phyloP scores from a whole-genome alignment of 2,329 filamentous ascomycete genomes.

The Sphaerostilbella broomeana region DNA sequence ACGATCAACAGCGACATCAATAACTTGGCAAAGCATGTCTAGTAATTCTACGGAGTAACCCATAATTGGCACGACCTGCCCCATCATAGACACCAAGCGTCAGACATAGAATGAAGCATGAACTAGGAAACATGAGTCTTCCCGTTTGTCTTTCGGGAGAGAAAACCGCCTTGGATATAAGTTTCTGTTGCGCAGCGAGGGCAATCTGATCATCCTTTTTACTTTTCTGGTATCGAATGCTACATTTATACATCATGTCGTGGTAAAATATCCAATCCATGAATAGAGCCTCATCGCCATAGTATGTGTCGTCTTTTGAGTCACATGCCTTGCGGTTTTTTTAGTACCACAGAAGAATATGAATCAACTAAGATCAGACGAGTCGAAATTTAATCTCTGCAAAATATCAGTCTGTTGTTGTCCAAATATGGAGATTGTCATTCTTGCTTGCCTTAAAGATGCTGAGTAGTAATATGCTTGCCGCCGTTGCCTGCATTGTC shows the following conservation, averaged over 20 bases:
- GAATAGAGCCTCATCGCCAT: conserved; percentile 8
- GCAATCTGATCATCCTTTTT: conserved; percentile 4
- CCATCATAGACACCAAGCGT: too few relatives aligned
- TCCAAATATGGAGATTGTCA: neutral
- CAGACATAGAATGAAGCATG: too few relatives aligned
- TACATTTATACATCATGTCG: conserved; percentile 13
- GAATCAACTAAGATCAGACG: conserved; percentile 10
- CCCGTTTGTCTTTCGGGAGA: conserved; percentile 11
- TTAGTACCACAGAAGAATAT: conserved; percentile 13
- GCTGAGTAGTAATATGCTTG: conserved; percentile 9
- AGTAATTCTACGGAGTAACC: conserved; percentile 11
- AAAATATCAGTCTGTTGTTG: neutral
- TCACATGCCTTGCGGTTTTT: conserved; percentile 5
- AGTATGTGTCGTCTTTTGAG: conserved; percentile 1
- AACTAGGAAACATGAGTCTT: neutral
- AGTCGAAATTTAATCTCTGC: conserved; percentile 13
- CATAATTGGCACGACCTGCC: conserved; percentile 10
- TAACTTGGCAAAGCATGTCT: conserved; percentile 6
- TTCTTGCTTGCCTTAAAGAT: conserved; percentile 8
- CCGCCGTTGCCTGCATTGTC: conserved; percentile 10
- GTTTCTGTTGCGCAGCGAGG: conserved; percentile 1
- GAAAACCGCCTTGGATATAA: conserved; percentile 10
- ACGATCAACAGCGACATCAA: conserved; percentile 4
- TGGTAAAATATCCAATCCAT: conserved; percentile 13
- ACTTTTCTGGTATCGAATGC: conserved; percentile 8